These are phyloP conservation scores for Lasiosphaeriaceae sp. DNA, from an alignment of 495 filamentous ascomycete species.

Conservation along the genomic window DNA sequence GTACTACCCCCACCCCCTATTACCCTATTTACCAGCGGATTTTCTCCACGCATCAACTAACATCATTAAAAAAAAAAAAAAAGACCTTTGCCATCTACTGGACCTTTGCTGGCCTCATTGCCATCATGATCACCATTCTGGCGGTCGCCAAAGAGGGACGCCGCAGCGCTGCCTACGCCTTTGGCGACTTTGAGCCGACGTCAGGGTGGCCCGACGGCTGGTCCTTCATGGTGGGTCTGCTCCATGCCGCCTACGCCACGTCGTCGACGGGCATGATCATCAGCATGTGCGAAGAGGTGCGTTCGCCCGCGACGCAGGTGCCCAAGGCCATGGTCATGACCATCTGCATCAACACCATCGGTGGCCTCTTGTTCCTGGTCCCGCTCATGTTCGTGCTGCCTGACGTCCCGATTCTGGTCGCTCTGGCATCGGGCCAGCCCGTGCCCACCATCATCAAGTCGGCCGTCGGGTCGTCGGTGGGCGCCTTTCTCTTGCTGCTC, in stretches of 20 bases:
- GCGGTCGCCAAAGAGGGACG: constrained; percentile 44
- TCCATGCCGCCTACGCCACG: constrained; percentile 48
- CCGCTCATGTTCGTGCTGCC: constrained; percentile 49
- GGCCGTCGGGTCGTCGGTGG: constrained; percentile 42
- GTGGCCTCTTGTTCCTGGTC: constrained; percentile 47
- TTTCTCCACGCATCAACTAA: too few species aligned
- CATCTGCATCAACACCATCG: constrained; percentile 44
- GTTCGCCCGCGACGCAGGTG: constrained; percentile 43
- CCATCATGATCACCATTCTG: constrained; percentile 40
- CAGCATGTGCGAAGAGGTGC: constrained; percentile 50
- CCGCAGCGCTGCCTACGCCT: constrained; percentile 35
- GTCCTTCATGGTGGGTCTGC: constrained; percentile 46
- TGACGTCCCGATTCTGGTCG: constrained; percentile 39
- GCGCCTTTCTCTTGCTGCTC: constrained; percentile 43
- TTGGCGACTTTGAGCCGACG: constrained; percentile 42
- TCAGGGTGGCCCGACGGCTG: constrained; percentile 48
- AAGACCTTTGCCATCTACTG: constrained; percentile 51
- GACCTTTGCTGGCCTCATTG: constrained; percentile 46
- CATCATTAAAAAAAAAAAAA: too few species aligned
- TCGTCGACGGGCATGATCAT: constrained; percentile 54
- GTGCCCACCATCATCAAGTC: constrained; percentile 43
- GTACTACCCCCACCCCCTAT: too few species aligned
- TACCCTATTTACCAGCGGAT: too few species aligned
- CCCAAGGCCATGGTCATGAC: constrained; percentile 51
- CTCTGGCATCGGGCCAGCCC: constrained; percentile 37